A percentile compares a stretch with the other conserved stretches of the same genome.
Evolutionary conservation across 2,329 filamentous ascomycete species (phyloP).

Genomic region (Talaromyces islandicus): DNA sequence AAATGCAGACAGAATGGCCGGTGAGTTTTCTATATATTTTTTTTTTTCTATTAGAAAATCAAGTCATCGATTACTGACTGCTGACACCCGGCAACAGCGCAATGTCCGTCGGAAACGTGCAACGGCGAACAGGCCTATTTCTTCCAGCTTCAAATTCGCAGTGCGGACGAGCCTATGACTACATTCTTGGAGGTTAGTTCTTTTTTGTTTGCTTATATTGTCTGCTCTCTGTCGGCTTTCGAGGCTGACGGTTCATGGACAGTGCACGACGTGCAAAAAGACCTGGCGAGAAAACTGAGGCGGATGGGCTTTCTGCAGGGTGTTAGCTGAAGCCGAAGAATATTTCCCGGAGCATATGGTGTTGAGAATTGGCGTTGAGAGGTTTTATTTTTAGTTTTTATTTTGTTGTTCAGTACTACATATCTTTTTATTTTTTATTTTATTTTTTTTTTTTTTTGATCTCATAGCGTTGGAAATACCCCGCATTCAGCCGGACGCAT

Average conservation of each 20-base stretch:
- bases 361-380: not conserved
- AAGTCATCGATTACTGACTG: not conserved
- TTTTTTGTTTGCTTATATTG: not conserved
- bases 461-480: constrained; percentile 3
- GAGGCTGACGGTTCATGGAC: not conserved
- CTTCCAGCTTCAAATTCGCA: constrained; percentile 95
- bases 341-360: not conserved
- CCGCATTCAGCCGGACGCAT: not conserved
- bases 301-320: not conserved
- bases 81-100: constrained; percentile 44
- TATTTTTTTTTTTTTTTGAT: not conserved
- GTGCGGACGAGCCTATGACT: constrained; percentile 97
- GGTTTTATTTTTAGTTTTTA: not conserved
- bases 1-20: constrained; percentile 75
- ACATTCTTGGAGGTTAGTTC: constrained; percentile 76
- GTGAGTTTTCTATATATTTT: no score
- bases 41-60: not conserved
- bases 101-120: constrained; percentile 78
- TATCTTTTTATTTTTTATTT: not conserved
- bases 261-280: constrained; percentile 43
- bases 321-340: not conserved
- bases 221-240: not conserved
- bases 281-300: constrained; percentile 38
- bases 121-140: constrained; percentile 81
- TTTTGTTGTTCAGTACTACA: not conserved